phyloP scores from a whole-genome alignment of 2,329 filamentous ascomycete species.

The Botryotinia convoluta region DNA sequence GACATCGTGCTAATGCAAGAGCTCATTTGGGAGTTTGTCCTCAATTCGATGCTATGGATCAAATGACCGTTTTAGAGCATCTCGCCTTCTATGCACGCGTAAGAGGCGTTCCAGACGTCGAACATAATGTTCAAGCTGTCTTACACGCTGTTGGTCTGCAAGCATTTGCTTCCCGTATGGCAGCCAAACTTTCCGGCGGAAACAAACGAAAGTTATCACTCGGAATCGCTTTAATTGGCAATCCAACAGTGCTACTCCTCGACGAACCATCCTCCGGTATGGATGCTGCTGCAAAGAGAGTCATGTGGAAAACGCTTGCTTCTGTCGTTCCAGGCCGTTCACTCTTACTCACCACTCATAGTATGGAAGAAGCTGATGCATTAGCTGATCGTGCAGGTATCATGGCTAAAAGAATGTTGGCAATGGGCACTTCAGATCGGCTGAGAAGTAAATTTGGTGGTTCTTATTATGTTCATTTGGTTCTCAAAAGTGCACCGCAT shows the following conservation, averaged over 20 bases:
- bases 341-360: conserved; percentile 85
- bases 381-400: conserved; percentile 82
- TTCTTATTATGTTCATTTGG: conserved; percentile 76
- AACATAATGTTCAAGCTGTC: conserved; percentile 75
- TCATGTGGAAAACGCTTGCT: conserved; percentile 87
- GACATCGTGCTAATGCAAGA: conserved; percentile 68
- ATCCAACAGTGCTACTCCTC: conserved; percentile 80
- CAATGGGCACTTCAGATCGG: conserved; percentile 71
- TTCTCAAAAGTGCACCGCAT: conserved; percentile 71
- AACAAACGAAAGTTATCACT: conserved; percentile 92
- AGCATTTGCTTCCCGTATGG: conserved; percentile 71
- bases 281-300: conserved; percentile 84
- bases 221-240: conserved; percentile 89
- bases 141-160: conserved; percentile 77
- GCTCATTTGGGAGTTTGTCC: conserved; percentile 86
- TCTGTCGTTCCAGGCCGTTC: conserved; percentile 74
- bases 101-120: conserved; percentile 71
- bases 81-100: conserved; percentile 83
- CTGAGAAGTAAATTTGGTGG: conserved; percentile 75
- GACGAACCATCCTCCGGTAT: conserved; percentile 88
- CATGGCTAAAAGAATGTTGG: conserved; percentile 81
- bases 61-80: conserved; percentile 86
- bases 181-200: conserved; percentile 76
- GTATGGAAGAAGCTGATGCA: conserved; percentile 93
- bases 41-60: conserved; percentile 82